These are phyloP conservation scores for Lipomyces sp. DNA, from an alignment of 805 yeast genomes.

Conservation along the genomic window DNA sequence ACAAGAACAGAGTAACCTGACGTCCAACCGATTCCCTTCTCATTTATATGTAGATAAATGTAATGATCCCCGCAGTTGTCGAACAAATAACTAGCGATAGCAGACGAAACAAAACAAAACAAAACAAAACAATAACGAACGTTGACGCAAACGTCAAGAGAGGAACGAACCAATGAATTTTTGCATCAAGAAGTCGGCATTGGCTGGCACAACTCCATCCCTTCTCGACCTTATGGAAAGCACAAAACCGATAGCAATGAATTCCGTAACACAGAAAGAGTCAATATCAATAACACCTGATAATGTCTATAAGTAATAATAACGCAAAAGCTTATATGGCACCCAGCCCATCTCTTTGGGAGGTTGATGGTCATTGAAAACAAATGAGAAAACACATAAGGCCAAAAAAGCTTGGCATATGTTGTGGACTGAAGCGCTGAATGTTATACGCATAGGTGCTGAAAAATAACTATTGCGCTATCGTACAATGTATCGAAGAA, in stretches of 20 bases:
- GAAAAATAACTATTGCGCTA: background rate
- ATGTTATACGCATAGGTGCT: background rate
- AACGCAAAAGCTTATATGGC: background rate
- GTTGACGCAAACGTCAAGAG: background rate
- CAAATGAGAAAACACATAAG: background rate
- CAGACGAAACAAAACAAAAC: background rate
- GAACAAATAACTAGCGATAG: background rate
- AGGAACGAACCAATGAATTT: background rate
- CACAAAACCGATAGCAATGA: background rate
- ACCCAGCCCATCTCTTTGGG: background rate
- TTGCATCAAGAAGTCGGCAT: background rate
- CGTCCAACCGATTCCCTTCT: background rate
- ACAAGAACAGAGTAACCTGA: background rate
- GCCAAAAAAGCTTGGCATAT: background rate
- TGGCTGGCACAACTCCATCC: background rate
- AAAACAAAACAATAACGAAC: background rate
- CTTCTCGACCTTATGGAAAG: background rate
- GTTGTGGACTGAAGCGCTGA: background rate
- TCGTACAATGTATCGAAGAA: background rate
- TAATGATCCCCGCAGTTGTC: background rate
- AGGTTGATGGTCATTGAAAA: background rate
- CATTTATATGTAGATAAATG: background rate
- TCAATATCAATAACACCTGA: background rate
- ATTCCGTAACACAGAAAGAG: background rate
- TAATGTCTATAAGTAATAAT: constrained; percentile 1